Evolutionary conservation across 805 yeast species (phyloP).

Genomic region (Myxozyma nipponensis): DNA sequence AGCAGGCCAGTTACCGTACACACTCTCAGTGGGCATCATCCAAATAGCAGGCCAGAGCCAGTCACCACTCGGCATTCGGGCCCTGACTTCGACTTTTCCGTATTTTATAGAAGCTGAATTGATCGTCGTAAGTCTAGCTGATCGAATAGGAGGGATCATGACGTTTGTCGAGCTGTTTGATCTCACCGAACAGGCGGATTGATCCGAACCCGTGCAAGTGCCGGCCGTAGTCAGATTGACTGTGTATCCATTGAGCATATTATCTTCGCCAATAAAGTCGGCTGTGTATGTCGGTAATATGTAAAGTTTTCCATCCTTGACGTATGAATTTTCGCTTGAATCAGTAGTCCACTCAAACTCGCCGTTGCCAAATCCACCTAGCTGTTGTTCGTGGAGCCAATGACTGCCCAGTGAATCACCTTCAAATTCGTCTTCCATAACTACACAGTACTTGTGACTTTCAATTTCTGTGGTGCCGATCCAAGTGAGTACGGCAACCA

Average conservation of each 20-base stretch:
- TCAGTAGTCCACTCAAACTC: conserved; percentile 22
- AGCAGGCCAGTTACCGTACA: conserved; percentile 25
- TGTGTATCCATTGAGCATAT: conserved; percentile 20
- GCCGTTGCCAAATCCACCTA: conserved; percentile 25
- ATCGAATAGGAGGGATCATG: conserved; percentile 24
- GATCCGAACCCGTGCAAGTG: conserved; percentile 9
- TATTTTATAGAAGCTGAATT: conserved; percentile 9
- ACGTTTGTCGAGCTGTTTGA: conserved; percentile 10
- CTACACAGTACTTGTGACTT: conserved; percentile 12
- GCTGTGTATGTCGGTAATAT: conserved; percentile 23
- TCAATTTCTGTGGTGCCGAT: conserved; percentile 15
- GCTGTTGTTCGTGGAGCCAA: conserved; percentile 18
- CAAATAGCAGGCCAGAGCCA: conserved; percentile 28
- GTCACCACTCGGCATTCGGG: conserved; percentile 21
- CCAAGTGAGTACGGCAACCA: conserved; percentile 20
- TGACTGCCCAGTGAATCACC: background rate
- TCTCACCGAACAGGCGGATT: conserved; percentile 10
- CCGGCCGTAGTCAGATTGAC: conserved; percentile 21
- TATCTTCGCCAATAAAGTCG: conserved; percentile 16
- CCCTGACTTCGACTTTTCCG: conserved; percentile 23
- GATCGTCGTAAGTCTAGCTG: conserved; percentile 20
- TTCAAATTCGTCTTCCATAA: conserved; percentile 13
- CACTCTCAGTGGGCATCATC: conserved; percentile 21
- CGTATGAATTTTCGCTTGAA: conserved; percentile 11
- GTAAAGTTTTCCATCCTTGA: conserved; percentile 15